Base-by-base conservation (phyloP, 805 yeast genomes). In the Candida succiphila region DNA sequence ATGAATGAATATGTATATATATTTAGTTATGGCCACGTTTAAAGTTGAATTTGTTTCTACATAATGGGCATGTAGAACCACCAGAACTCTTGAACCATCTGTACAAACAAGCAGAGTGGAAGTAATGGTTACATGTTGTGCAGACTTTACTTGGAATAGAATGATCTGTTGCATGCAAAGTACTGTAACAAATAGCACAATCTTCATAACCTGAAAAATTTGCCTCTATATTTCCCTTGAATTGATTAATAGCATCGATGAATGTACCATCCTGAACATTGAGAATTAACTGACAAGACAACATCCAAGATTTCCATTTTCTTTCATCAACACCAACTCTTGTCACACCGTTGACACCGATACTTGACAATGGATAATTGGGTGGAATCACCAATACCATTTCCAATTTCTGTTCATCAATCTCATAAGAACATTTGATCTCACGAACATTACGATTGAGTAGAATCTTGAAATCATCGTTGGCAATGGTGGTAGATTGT, bases 41-140 rank as follows among this genome's bases (percentile, higher is more conserved):
- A 31, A 55, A 55, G 13, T 52, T 48, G 37, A 55, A 55, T 36
- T 51, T 55, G 9, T 56, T 37, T 39, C 98, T 79, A 61, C 99
- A 92, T 50, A 92, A 63, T 26, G 99, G 99, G 62, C 99, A 92
- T 2, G 95, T 81, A 43, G 85, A 83, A 35, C 84, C 72, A 27
- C 92, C 94, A 12, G 95, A 83, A 44, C 95, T 87, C 62, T 85
- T 84, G 61, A 92, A 92, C 99, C 99, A 92, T 54, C 88, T 84
- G 66, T 86, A 88, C 28, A 92, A 63, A 66, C 99, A 92, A 3
- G 92, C 95, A 7, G 95, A 78, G 56, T 92, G 99, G 66, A 88
- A 92, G 53, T 82, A 85, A 65, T 92, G 89, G 49, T 75, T 75
- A 67, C 99, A 92, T 0, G 95, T 87, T 13, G 80, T 65, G 59